These are phyloP conservation scores for Saccharum officinarum DNA, from an alignment of 176 grass and related monocot genomes.

Conservation along the genomic window DNA sequence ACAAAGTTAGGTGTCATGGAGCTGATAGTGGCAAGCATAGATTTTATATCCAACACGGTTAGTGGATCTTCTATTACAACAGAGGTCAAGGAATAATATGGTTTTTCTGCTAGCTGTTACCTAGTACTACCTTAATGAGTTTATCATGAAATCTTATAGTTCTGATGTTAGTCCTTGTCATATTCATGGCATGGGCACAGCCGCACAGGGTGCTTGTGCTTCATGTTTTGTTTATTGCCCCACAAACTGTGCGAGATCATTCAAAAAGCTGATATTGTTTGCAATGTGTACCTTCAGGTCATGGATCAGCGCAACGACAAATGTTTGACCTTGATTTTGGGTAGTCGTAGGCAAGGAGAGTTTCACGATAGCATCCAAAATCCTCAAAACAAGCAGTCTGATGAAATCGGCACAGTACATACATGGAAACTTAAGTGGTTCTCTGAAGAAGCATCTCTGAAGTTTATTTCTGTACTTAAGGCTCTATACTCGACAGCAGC, in stretches of 20 bases:
- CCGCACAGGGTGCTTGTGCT: not conserved
- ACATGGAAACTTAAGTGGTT: constrained; percentile 86
- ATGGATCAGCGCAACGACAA: constrained; percentile 47
- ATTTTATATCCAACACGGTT: no score
- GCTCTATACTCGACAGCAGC: constrained; percentile 53
- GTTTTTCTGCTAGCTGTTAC: not conserved
- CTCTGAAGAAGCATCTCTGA: constrained; percentile 64
- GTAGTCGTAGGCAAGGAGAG: constrained; percentile 31
- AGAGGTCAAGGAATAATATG: not conserved
- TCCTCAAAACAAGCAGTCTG: constrained; percentile 29
- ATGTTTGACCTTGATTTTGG: constrained; percentile 65
- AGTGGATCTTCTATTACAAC: not conserved
- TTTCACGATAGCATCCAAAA: constrained; percentile 10
- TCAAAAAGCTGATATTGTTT: not conserved
- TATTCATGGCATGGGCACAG: not conserved
- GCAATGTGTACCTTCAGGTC: constrained; percentile 53
- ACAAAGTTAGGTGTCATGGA: not conserved
- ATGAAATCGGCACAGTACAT: constrained; percentile 39
- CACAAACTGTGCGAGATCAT: not conserved
- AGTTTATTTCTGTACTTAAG: constrained; percentile 83
- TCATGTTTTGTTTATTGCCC: not conserved
- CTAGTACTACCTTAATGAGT: not conserved
- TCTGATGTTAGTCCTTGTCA: not conserved
- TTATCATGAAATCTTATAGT: constrained; percentile 9
- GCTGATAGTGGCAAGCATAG: not conserved